Conservation (phyloP, 768 basidiomycete genomes). For the Lactarius sp. region DNA sequence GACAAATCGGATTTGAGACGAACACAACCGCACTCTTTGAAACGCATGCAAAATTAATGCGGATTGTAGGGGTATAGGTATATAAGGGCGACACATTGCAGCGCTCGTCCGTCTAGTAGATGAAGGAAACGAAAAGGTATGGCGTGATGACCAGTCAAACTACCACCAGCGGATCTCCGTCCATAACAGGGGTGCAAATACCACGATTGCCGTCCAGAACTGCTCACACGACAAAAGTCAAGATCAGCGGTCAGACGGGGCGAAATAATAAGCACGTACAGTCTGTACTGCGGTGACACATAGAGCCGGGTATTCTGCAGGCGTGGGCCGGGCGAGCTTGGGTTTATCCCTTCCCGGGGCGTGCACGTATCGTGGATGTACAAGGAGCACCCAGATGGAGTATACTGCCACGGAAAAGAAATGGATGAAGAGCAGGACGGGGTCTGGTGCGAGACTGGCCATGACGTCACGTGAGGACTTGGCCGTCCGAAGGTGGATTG, state of each 20-base stretch:
- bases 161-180: conserved; percentile 76
- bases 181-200: conserved; percentile 86
- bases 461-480: background rate
- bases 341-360: conserved; percentile 35
- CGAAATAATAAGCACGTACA: conserved; percentile 37
- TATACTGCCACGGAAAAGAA: conserved; percentile 97
- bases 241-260: background rate
- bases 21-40: background rate
- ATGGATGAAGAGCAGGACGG: conserved; percentile 75
- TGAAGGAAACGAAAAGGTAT: background rate
- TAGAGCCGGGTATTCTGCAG: conserved; percentile 67
- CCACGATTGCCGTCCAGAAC: conserved; percentile 91
- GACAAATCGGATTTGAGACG: background rate
- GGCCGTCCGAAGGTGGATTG: background rate
- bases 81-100: background rate
- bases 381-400: conserved; percentile 87
- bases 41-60: background rate
- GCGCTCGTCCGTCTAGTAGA: background rate
- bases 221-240: conserved; percentile 31
- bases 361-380: conserved; percentile 44
- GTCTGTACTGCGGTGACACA: conserved; percentile 58
- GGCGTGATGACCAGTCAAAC: background rate
- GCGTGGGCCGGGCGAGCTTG: conserved; percentile 38
- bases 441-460: conserved; percentile 72
- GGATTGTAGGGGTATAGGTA: background rate